Base-by-base conservation (phyloP, 2,329 filamentous ascomycete species). In the Stagonosporopsis chrysanthemi region DNA sequence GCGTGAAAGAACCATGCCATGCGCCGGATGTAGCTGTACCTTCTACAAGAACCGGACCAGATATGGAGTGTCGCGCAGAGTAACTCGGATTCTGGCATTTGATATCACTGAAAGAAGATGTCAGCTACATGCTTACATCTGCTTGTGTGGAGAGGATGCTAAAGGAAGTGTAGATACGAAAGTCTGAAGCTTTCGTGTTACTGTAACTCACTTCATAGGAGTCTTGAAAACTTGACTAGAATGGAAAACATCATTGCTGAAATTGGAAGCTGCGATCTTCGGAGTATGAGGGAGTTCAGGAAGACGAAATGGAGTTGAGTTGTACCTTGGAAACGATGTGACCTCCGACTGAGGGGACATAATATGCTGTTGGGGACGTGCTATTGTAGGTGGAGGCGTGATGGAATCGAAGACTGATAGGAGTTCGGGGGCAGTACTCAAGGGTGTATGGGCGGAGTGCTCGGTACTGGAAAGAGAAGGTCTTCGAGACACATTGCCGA, bases 201-300 rank as follows among this genome's bases (percentile, higher is more conserved):
- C 66, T 68, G 65, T 67, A 73, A 76, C 74, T 75, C 73, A 76
- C 74, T 74, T 75, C 53, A 63, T 60, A 66, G 43, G 48, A 45
- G 67, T 68, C 55, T 61, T 61, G 49, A 66, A 68, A 60, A 23
- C 57, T 42, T 66, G 65, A 73, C 64, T 69, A 59, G 68, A 70
- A 70, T 68, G 68, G 68, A 68, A 55, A 62, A 69, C 49, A 68
- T 61, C 56, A 70, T 60, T 66, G 59, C 66, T 68, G 63, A 61
- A 58, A 62, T 60, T 62, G 67, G 64, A 64, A 44, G 44, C 26
- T 33, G n/a, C 22, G 41, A 23, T 42, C 28, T 43, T 57, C 8
- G 72, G 69, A 66, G 74, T 72, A 54, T 68, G 68, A 63, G 70
- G 70, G 55, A 72, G 55, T 60, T 69, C 65, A 72, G 73, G 74